These are phyloP conservation scores for Phytophthora pistaciae DNA, from an alignment of 352 stramenopile genomes.

Conservation along the genomic window DNA sequence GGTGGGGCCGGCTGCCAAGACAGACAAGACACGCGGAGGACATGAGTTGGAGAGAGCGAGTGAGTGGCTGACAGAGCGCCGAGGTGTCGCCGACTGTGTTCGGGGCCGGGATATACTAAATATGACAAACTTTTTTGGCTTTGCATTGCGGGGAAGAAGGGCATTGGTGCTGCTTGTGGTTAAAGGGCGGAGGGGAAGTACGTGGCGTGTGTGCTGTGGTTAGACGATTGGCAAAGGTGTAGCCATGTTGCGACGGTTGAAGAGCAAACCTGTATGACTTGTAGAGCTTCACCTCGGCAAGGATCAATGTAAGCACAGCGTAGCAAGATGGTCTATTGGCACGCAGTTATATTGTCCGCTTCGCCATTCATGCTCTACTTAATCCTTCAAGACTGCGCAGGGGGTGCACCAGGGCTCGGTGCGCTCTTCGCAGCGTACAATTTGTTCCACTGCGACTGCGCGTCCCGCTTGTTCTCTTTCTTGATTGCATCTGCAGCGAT, in stretches of 20 bases:
- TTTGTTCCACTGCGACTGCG: slow-evolving; percentile 81
- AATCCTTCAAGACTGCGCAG: slow-evolving; percentile 7
- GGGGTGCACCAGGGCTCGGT: slow-evolving; percentile 1
- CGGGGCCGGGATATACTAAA: slow-evolving; percentile 36
- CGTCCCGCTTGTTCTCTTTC: slow-evolving; percentile 83
- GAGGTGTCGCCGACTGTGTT: slow-evolving; percentile 9
- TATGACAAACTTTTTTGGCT: slow-evolving; percentile 41
- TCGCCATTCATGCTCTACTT: slow-evolving; percentile 7
- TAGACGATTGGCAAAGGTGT: slow-evolving; percentile 1
- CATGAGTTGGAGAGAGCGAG: not conserved
- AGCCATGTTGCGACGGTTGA: slow-evolving; percentile 5
- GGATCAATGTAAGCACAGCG: not conserved
- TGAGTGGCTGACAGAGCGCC: slow-evolving; percentile 23
- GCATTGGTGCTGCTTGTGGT: not conserved
- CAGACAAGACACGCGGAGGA: not conserved
- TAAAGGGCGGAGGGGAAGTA: not conserved
- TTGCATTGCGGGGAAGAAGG: slow-evolving; percentile 5
- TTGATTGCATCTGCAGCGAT: slow-evolving; percentile 71
- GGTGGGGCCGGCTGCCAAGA: not conserved
- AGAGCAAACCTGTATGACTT: not conserved
- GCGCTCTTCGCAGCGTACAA: slow-evolving; percentile 72
- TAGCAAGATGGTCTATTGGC: slow-evolving; percentile 6
- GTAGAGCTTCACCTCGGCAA: not conserved
- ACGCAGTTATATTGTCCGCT: slow-evolving; percentile 29
- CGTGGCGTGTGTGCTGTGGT: not conserved